Conservation (phyloP, 2,329 filamentous ascomycete genomes). For the Ophiostoma himal-ulmi region DNA sequence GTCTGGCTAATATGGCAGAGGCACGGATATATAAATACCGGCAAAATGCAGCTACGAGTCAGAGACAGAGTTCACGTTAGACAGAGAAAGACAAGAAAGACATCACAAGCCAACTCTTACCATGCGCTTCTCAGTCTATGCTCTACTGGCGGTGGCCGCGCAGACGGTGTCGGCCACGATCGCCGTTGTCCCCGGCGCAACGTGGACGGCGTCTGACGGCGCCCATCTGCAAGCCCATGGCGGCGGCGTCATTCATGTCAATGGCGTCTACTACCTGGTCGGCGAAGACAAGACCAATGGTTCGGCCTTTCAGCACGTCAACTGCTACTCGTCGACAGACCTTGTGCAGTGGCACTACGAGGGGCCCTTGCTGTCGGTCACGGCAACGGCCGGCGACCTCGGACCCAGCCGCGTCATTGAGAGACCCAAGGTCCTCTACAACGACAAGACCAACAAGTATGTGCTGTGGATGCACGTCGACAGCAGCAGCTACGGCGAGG, state of each 20-base stretch:
- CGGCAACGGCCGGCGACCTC: constrained; percentile 25
- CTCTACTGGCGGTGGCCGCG: background rate
- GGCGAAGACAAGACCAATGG: constrained; percentile 64
- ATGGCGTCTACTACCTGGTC: constrained; percentile 58
- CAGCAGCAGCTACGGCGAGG: constrained; percentile 37
- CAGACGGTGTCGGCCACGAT: constrained; percentile 22
- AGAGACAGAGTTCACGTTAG: background rate
- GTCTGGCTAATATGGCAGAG: constrained; percentile 3
- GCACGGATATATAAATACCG: background rate
- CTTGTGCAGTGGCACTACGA: constrained; percentile 44
- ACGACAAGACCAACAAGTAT: constrained; percentile 46
- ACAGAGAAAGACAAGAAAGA: background rate
- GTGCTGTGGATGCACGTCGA: constrained; percentile 63
- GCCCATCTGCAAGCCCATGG: constrained; percentile 62
- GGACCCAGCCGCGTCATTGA: constrained; percentile 53
- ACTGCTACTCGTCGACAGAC: constrained; percentile 62
- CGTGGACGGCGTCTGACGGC: constrained; percentile 27
- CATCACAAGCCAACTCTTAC: background rate
- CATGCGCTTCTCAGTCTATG: background rate
- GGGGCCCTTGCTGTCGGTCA: constrained; percentile 27
- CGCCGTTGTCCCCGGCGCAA: constrained; percentile 28
- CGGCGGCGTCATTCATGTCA: constrained; percentile 55
- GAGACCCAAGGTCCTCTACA: constrained; percentile 64
- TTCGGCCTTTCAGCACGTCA: constrained; percentile 57
- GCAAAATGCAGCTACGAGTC: background rate